These are phyloP conservation scores for Neolentinus lepideus DNA, from an alignment of 1,284 basidiomycete genomes.

Conservation along the genomic window DNA sequence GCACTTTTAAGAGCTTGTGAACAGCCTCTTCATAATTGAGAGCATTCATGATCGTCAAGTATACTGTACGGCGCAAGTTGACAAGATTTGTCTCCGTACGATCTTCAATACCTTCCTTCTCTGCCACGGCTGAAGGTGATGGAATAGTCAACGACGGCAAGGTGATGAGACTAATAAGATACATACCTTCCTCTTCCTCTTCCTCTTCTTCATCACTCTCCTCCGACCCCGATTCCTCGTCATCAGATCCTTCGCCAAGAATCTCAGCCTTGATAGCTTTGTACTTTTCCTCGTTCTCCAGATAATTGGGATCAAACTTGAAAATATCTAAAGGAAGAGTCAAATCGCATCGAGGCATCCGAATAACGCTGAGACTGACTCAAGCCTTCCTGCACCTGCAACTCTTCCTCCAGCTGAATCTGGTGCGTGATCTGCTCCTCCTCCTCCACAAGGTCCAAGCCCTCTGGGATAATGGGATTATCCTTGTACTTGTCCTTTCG, in stretches of 20 bases:
- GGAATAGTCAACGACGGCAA: constrained; percentile 8
- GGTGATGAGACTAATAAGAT: constrained; percentile 5
- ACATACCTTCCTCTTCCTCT: constrained; percentile 45
- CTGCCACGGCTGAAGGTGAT: constrained; percentile 43
- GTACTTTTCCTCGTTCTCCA: constrained; percentile 94
- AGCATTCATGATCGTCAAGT: constrained; percentile 98
- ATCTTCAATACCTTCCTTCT: constrained; percentile 90
- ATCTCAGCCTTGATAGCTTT: constrained; percentile 90
- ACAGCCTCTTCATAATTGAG: constrained; percentile 98
- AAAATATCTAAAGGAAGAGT: constrained; percentile 68
- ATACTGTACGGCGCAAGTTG: constrained; percentile 91
- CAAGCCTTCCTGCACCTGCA: constrained; percentile 90
- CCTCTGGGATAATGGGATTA: constrained; percentile 90
- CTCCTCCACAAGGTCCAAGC: constrained; percentile 94
- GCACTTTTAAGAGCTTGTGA: constrained; percentile 93
- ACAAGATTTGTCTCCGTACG: constrained; percentile 93
- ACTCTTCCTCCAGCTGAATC: constrained; percentile 86
- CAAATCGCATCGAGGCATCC: constrained; percentile 8
- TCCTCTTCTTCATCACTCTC: constrained; percentile 59
- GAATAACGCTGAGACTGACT: constrained; percentile 51
- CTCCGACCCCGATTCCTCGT: constrained; percentile 55
- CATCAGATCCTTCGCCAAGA: constrained; percentile 80
- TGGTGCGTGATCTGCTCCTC: constrained; percentile 97
- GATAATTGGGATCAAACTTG: constrained; percentile 87
- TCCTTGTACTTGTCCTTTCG: constrained; percentile 99